phyloP scores from a whole-genome alignment of 306 rosid genomes.

The Spatholobus suberectus region DNA sequence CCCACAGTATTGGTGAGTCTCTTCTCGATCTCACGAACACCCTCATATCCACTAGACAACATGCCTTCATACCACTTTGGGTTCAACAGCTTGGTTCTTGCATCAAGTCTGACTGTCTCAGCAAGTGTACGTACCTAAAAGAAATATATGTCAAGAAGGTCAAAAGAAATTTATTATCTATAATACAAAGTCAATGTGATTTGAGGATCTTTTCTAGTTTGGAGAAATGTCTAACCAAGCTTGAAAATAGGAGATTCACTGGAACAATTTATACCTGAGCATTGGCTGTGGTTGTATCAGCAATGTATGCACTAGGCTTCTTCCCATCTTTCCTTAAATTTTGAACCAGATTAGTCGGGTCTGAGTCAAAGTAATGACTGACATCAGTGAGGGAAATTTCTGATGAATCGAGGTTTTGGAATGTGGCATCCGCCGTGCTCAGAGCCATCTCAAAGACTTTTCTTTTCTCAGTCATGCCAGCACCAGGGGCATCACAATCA shows the following conservation, averaged over 20 bases:
- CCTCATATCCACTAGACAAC: too few relatives aligned
- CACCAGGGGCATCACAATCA: constrained; percentile 91
- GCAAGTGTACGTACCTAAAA: too few relatives aligned
- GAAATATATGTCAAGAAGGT: too few relatives aligned
- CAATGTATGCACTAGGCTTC: constrained; percentile 96
- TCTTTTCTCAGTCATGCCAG: constrained; percentile 90
- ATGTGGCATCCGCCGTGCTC: constrained; percentile 99
- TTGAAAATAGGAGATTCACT: constrained; percentile 11
- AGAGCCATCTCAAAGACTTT: constrained; percentile 98
- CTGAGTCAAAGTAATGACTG: constrained; percentile 97
- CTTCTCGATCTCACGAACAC: too few relatives aligned
- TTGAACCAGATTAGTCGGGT: constrained; percentile 96
- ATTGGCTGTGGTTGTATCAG: constrained; percentile 98
- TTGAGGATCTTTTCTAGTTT: neutral
- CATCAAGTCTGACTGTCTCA: too few relatives aligned
- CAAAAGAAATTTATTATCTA: too few relatives aligned
- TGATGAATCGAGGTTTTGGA: constrained; percentile 96
- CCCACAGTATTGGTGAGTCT: too few relatives aligned
- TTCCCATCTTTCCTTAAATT: constrained; percentile 94
- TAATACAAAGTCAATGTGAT: neutral
- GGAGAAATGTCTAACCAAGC: neutral
- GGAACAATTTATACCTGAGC: constrained; percentile 72
- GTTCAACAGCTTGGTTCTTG: too few relatives aligned
- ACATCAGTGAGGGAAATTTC: constrained; percentile 99
- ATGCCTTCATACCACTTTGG: too few relatives aligned